A percentile compares a stretch with the other conserved stretches of the same genome.
phyloP scores from a whole-genome alignment of 345 rosid genomes.

The Pugionium cornutum region DNA sequence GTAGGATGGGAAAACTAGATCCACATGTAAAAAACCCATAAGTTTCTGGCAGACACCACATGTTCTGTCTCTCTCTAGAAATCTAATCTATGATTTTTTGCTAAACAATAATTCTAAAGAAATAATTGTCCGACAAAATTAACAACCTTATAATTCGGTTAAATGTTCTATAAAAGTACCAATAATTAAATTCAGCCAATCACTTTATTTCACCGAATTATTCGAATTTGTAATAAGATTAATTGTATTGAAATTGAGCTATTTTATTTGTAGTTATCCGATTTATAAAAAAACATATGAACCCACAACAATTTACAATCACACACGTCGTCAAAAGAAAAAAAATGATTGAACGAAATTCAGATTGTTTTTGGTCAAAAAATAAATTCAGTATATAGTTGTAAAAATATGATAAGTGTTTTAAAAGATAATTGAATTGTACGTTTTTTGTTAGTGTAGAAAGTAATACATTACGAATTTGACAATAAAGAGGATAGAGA shows the following conservation, averaged over 20 bases:
- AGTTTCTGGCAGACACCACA: constrained; percentile 2
- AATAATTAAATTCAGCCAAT: too few relatives aligned
- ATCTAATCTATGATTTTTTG: too few relatives aligned
- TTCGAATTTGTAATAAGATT: constrained; percentile 7
- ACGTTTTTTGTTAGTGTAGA: neutral
- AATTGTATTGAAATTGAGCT: constrained; percentile 14
- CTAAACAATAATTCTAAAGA: too few relatives aligned
- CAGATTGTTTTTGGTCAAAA: neutral
- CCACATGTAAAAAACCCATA: constrained; percentile 24
- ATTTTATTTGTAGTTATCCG: constrained; percentile 11
- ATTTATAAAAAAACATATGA: neutral
- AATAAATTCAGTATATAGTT: neutral
- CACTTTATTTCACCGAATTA: neutral
- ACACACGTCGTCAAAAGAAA: constrained; percentile 26
- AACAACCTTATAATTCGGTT: too few relatives aligned
- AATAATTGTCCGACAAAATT: too few relatives aligned
- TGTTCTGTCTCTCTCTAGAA: neutral
- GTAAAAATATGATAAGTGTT: neutral
- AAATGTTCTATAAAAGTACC: too few relatives aligned
- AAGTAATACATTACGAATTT: neutral
- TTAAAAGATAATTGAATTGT: neutral
- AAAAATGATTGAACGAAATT: neutral
- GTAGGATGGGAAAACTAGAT: constrained; percentile 9
- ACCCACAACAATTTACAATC: constrained; percentile 27
- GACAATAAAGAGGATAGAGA: constrained; percentile 9